Base-by-base conservation (phyloP, 768 basidiomycete species). In the Lactarius sanguifluus region DNA sequence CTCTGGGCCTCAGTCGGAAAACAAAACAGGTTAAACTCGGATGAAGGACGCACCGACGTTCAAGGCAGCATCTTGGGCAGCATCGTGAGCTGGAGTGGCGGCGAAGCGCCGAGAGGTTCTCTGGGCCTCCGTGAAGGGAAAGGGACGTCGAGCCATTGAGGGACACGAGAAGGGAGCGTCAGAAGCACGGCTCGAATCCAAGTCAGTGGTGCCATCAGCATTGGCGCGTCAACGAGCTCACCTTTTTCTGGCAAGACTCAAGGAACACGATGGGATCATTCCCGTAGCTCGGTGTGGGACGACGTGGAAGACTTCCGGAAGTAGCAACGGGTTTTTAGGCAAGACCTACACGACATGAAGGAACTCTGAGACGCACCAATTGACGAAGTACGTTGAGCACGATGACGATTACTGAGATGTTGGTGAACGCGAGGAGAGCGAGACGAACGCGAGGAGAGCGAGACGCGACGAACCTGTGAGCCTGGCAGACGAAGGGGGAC, bases 301-400 rank as follows among this genome's bases (percentile, higher is more conserved):
- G 81, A 89, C 88, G 75, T 98, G 93, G 80, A 98, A 99, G 23
- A 98, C 94, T 50, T 90, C 80, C 0, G 97, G 97, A 2, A 97
- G 97, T 50, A 88, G 79, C 20, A 86, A 86, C 25, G 85, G 81
- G 73, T 87, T 85, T 66, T 83, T 82, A 12, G 93, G 92, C 41
- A 87, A 71, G 61, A 89, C 69, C 92, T 94, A 60, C 20, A 56
- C 55, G 43, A 43, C n/a, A 56, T 15, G 58, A 70, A n/a, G 70
- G 54, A 23, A 57, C 47, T 32, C 28, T 65, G 52, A 18, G 2
- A 77, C 86, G 61, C 74, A 93, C 94, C 70, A 94, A 75, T 76
- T 98, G 96, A 73, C 85, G 83, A 7, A 94, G 73, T 57, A 89
- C 84, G 74, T 98, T 95, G 65, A 94, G 73, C 8, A 87, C 69